These are phyloP conservation scores for Rubroboletus pulcherrimus DNA, from an alignment of 768 basidiomycete species.

Conservation along the genomic window DNA sequence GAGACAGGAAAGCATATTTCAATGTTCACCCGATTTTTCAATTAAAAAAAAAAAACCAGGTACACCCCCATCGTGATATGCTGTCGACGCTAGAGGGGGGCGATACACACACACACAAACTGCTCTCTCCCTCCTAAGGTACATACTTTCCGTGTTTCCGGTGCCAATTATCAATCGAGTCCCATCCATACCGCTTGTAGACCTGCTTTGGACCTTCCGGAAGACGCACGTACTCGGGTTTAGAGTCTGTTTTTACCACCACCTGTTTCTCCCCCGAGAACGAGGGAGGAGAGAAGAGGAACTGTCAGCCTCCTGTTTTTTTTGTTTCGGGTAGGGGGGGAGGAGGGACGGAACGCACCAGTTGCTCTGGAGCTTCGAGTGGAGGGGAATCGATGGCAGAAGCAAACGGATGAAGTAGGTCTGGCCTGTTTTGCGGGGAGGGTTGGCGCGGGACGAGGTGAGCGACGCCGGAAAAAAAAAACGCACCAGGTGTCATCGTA, in stretches of 20 bases:
- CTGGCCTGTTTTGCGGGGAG: constrained; percentile 44
- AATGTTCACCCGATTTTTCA: too few species aligned
- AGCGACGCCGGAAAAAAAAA: not conserved
- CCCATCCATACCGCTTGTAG: constrained; percentile 41
- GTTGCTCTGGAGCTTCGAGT: constrained; percentile 45
- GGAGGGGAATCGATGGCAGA: constrained; percentile 61
- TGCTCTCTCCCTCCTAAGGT: not conserved
- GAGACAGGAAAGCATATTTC: too few species aligned
- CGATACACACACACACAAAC: not conserved
- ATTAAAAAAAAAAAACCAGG: not conserved
- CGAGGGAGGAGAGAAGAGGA: too few species aligned
- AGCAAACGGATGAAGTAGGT: constrained; percentile 63
- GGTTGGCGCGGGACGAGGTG: too few species aligned
- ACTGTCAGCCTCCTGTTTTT: not conserved
- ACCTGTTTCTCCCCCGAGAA: constrained; percentile 31
- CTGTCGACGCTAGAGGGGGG: not conserved
- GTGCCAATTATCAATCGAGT: constrained; percentile 60
- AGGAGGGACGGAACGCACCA: constrained; percentile 38
- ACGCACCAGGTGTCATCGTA: constrained; percentile 53
- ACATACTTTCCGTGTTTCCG: constrained; percentile 46
- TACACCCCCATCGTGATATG: not conserved
- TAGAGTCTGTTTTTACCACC: constrained; percentile 44
- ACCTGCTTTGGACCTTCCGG: constrained; percentile 53
- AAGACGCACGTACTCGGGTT: constrained; percentile 58
- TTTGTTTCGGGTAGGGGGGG: too few species aligned